Evolutionary conservation across 2,329 filamentous ascomycete genomes (phyloP).

Genomic region (Hyphodiscus sp.): DNA sequence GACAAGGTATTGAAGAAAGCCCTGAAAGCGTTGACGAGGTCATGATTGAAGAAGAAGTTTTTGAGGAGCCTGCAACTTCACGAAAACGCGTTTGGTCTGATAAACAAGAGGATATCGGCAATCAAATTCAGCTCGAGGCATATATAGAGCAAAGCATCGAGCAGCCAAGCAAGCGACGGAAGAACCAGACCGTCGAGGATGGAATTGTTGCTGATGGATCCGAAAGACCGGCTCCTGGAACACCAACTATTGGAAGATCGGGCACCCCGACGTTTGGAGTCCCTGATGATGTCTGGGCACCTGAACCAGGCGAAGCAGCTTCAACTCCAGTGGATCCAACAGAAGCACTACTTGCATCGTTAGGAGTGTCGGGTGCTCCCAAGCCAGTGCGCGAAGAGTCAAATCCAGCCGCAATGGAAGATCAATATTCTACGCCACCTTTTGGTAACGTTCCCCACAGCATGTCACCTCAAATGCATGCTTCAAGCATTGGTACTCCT

Average conservation of each 20-base stretch:
- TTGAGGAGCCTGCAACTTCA: not conserved
- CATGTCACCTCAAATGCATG: slow-evolving; percentile 4
- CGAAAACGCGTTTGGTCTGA: slow-evolving; percentile 23
- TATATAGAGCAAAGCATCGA: slow-evolving; percentile 4
- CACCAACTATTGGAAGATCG: slow-evolving; percentile 14
- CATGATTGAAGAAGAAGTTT: not conserved
- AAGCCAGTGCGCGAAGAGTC: slow-evolving; percentile 26
- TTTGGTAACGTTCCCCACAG: slow-evolving; percentile 5
- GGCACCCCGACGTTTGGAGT: slow-evolving; percentile 20
- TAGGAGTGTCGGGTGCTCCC: slow-evolving; percentile 31
- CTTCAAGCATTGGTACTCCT: slow-evolving; percentile 3
- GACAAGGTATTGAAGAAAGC: slow-evolving; percentile 7
- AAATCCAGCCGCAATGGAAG: slow-evolving; percentile 7
- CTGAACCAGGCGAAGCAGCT: slow-evolving; percentile 25
- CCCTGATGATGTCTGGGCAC: slow-evolving; percentile 28
- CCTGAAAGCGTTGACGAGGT: not conserved
- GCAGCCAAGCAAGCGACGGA: slow-evolving; percentile 23
- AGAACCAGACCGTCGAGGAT: slow-evolving; percentile 10
- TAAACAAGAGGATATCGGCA: slow-evolving; percentile 12
- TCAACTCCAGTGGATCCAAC: slow-evolving; percentile 18
- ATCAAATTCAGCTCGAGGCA: slow-evolving; percentile 9
- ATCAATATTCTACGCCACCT: not conserved
- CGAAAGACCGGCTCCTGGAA: slow-evolving; percentile 3
- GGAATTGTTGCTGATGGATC: not conserved
- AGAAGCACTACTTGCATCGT: slow-evolving; percentile 29